Evolutionary conservation across 768 basidiomycete species (phyloP), one percentile per base, ranked within the genome.

Genomic region (Paxillus involutus): DNA sequence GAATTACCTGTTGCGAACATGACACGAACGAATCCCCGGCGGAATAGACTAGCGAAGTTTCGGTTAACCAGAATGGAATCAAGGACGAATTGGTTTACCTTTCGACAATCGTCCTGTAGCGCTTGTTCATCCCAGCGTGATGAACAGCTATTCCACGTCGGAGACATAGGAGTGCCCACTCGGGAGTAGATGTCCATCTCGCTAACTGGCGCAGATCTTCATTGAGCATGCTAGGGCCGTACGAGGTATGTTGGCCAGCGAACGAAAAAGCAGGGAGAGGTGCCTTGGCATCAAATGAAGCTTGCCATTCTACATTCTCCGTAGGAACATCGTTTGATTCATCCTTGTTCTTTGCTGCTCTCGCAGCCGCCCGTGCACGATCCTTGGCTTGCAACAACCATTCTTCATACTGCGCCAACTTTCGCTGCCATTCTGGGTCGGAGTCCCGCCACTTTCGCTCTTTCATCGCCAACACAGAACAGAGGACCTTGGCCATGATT

Each of bases 121-220:
- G 66, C 61, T 79, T 84, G 56, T 81, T 80, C 85, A 89, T 85
- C 19, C 87, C 87, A 9, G 82, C 61, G 64, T 89, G 88, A 59
- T 89, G 87, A 11, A 89, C 78, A 0, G 80, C 87, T 29, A 89
- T 79, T 30, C 87, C 87, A 32, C 88, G 73, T 46, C 66, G 64
- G 45, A 89, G 67, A 6, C 81, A 82, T 11, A 51, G 54, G 24
- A 83, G 48, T 5, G 77, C 74, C 79, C 81, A 83, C n/a, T 44
- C 24, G 2, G 73, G 75, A 1, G 70, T 58, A 8, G 63, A 66
- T 49, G 70, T 75, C 45, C 66, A 68, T 14, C 57, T 56, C 4
- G 47, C 55, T 44, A 87, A 67, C 1, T 69, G 54, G 9, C 44
- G 19, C 19, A 85, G 71, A 39, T 84, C 81, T 16, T 76, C 72